phyloP scores from a whole-genome alignment of 2,329 filamentous ascomycete species.

The Aureobasidium uvarum region DNA sequence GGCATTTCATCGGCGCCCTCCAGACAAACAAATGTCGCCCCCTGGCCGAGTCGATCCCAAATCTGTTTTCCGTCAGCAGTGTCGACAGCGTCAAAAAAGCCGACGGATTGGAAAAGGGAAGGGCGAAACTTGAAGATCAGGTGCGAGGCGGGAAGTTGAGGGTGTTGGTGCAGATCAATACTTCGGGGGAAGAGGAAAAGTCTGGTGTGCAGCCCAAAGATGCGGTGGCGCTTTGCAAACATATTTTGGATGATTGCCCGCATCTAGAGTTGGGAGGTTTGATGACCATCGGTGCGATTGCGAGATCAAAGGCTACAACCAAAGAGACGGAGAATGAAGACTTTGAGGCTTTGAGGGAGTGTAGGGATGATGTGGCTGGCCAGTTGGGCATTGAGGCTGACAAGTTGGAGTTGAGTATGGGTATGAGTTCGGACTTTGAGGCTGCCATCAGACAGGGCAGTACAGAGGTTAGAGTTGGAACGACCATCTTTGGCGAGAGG shows the following conservation, averaged over 20 bases:
- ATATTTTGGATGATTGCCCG: constrained; percentile 69
- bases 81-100: constrained; percentile 89
- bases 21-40: constrained; percentile 92
- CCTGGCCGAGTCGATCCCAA: constrained; percentile 77
- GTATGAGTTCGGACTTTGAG: constrained; percentile 94
- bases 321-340: constrained; percentile 86
- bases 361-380: constrained; percentile 66
- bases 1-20: constrained; percentile 96
- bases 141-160: constrained; percentile 50
- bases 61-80: constrained; percentile 87
- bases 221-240: constrained; percentile 64
- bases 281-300: constrained; percentile 98
- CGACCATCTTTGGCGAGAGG: constrained; percentile 86
- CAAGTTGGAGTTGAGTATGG: constrained; percentile 90
- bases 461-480: constrained; percentile 86
- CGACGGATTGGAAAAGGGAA: constrained; percentile 71
- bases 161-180: constrained; percentile 94
- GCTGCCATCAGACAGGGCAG: constrained; percentile 81
- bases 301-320: constrained; percentile 69
- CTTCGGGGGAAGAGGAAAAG: constrained; percentile 82
- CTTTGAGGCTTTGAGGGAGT: constrained; percentile 67
- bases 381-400: constrained; percentile 57
- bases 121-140: constrained; percentile 55
- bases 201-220: constrained; percentile 71
- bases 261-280: constrained; percentile 73